Evolutionary conservation across 148 eudicot species (phyloP).

Genomic region (Heliamphora exappendiculata): DNA sequence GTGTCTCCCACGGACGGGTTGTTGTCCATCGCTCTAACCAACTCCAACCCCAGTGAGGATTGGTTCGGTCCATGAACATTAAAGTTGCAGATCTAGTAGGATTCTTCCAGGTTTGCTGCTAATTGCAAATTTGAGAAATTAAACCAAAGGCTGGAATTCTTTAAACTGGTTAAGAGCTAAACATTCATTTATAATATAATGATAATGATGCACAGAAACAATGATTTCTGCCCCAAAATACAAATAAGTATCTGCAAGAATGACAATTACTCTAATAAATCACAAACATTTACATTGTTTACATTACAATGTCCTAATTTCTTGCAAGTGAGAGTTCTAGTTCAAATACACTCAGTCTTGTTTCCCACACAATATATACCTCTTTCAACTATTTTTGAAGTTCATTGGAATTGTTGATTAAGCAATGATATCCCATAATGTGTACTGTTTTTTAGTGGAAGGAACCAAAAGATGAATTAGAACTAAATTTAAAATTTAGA

Average conservation of each 20-base stretch:
- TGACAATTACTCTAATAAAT: background rate
- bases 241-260: background rate
- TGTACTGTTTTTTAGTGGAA: too few species aligned
- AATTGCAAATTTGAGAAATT: slow-evolving; percentile 6
- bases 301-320: background rate
- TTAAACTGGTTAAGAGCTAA: background rate
- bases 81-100: slow-evolving; percentile 49
- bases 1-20: slow-evolving; percentile 56
- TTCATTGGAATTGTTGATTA: too few species aligned
- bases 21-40: slow-evolving; percentile 93
- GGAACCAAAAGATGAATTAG: too few species aligned
- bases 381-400: too few species aligned
- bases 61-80: slow-evolving; percentile 69
- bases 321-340: background rate
- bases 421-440: too few species aligned
- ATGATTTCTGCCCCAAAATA: background rate
- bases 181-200: background rate
- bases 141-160: background rate
- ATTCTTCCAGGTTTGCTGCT: slow-evolving; percentile 88
- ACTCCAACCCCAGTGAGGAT: slow-evolving; percentile 97
- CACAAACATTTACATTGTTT: background rate
- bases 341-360: background rate
- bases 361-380: too few species aligned
- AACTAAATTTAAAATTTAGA: too few species aligned
- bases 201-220: background rate